Evolutionary conservation across 2,329 filamentous ascomycete genomes (phyloP).

Genomic region (Fusarium sp.): DNA sequence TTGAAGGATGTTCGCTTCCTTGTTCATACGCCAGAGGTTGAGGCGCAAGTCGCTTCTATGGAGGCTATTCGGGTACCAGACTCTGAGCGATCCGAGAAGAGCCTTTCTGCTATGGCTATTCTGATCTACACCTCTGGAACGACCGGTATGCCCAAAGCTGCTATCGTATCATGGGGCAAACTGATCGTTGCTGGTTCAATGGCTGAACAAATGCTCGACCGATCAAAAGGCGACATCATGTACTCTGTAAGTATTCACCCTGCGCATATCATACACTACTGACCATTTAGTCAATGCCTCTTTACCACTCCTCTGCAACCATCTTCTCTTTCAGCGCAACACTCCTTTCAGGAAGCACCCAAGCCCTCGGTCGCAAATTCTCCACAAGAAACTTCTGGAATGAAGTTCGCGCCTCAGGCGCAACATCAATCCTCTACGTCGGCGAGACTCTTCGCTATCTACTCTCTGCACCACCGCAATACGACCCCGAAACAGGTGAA

Average conservation of each 20-base stretch:
- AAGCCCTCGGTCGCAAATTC: conserved; percentile 81
- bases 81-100: conserved; percentile 62
- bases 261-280: background rate
- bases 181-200: conserved; percentile 60
- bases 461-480: conserved; percentile 72
- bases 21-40: conserved; percentile 68
- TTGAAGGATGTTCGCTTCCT: conserved; percentile 68
- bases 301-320: conserved; percentile 86
- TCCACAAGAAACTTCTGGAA: conserved; percentile 82
- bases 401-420: conserved; percentile 75
- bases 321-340: conserved; percentile 75
- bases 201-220: conserved; percentile 61
- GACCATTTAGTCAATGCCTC: conserved; percentile 76
- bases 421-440: conserved; percentile 87
- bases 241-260: conserved; percentile 70
- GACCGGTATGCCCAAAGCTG: conserved; percentile 84
- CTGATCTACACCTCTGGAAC: conserved; percentile 90
- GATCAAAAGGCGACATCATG: conserved; percentile 74
- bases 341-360: conserved; percentile 70
- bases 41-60: conserved; percentile 64
- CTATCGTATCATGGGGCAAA: conserved; percentile 80
- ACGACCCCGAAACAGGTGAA: conserved; percentile 72
- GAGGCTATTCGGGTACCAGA: conserved; percentile 69
- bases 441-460: conserved; percentile 89
- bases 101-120: conserved; percentile 69